Evolutionary conservation across 768 basidiomycete genomes (phyloP), one percentile per base, ranked within the genome.

Genomic region (Calocybe gangraenosa): DNA sequence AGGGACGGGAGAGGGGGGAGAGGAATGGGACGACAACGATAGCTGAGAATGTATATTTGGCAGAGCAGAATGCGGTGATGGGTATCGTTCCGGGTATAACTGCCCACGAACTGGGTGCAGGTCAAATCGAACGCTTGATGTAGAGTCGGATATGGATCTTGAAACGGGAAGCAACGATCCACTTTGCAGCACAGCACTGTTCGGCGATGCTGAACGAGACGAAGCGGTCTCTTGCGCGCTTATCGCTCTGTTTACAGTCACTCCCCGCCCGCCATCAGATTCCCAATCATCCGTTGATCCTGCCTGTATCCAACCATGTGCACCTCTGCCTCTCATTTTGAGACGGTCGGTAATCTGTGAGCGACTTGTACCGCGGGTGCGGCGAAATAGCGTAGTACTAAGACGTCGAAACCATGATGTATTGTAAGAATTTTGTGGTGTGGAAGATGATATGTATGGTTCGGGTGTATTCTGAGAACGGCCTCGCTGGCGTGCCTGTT

Each of bases 291-390:
- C 76, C 30, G 65, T 63, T 30, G 68, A 74, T 30, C 68, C 66
- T 32, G 78, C 70, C 49, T 69, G 69, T 18, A 78, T 63, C 79
- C 79, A 81, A 21, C 78, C 76, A 37, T 65, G 62, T 37, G 56
- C 59, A 49, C 57, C 53, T 46, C 56, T 47, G 10, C 55, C 55
- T 33, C 58, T 59, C 51, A 49, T 40, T 35, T 47, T 47, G 17
- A 35, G 48, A 19, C 49, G 49, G 25, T 46, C 38, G 3, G 34
- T 17, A 25, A 36, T 42, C 43, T 30, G 38, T 8, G 43, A 15
- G 32, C 44, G 28, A 18, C 23, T 37, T 13, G 20, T 20, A 23
- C n/a, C 13, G 19, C n/a, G 21, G 15, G 33, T 30, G 14, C 15
- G 33, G 31, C 37, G 44, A 11, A 52, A 40, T 28, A 28, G 25